phyloP scores from a whole-genome alignment of 2,329 filamentous ascomycete genomes.

The Penicillium olsonii region DNA sequence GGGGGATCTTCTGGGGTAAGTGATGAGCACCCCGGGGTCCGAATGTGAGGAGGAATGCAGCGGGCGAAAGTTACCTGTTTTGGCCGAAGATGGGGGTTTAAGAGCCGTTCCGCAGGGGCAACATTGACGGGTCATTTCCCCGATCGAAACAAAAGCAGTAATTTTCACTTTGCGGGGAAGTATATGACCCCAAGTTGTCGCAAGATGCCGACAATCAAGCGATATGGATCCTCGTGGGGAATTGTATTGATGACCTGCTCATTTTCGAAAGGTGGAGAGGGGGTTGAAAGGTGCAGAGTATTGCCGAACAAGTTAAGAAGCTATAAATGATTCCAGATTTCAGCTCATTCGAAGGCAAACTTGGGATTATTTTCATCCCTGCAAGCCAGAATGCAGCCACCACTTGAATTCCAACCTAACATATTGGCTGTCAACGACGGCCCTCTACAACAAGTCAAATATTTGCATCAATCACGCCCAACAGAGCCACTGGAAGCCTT shows the following conservation, averaged over 20 bases:
- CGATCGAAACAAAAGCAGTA: not conserved
- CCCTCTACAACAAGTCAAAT: conserved; percentile 42
- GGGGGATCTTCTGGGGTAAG: conserved; percentile 3
- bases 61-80: not conserved
- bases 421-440: conserved; percentile 45
- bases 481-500: conserved; percentile 47
- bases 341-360: not conserved
- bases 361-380: not conserved
- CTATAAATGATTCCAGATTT: not conserved
- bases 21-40: no score
- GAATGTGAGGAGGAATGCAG: not conserved
- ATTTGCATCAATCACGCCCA: conserved; percentile 40
- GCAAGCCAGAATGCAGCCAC: not conserved
- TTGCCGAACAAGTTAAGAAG: not conserved
- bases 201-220: no score
- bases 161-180: not conserved
- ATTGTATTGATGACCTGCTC: not conserved
- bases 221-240: no score
- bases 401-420: not conserved
- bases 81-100: not conserved
- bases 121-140: not conserved
- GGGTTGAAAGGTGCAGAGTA: not conserved
- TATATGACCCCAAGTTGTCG: not conserved
- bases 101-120: not conserved
- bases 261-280: not conserved